Evolutionary conservation across 768 basidiomycete genomes (phyloP).

Genomic region (Mycena alexandri): DNA sequence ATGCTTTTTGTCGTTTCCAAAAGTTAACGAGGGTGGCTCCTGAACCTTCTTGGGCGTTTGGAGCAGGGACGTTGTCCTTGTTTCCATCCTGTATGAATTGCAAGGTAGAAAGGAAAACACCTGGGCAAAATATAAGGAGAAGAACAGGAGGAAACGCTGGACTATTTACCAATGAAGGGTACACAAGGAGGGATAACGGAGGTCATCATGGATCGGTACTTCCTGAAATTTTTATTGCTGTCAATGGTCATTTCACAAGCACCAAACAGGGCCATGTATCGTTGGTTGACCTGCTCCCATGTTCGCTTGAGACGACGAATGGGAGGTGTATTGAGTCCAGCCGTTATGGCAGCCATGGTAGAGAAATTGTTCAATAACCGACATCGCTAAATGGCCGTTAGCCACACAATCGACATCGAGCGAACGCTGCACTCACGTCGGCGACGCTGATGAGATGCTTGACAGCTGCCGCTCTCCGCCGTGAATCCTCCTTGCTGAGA

Average conservation of each 20-base stretch:
- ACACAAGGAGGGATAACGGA: constrained; percentile 93
- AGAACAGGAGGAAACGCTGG: constrained; percentile 7
- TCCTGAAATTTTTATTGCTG: constrained; percentile 93
- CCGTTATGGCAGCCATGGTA: constrained; percentile 96
- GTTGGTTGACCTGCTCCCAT: constrained; percentile 88
- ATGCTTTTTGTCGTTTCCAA: constrained; percentile 93
- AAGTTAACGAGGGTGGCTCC: constrained; percentile 84
- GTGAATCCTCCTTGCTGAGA: constrained; percentile 84
- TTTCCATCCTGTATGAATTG: constrained; percentile 99
- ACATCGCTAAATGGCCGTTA: constrained; percentile 74
- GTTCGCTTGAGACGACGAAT: constrained; percentile 94
- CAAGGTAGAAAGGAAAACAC: constrained; percentile 94
- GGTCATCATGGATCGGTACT: constrained; percentile 88
- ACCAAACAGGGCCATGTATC: constrained; percentile 78
- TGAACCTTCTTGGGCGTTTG: constrained; percentile 14
- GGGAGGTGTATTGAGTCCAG: constrained; percentile 93
- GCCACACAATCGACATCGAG: constrained; percentile 15
- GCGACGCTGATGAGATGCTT: constrained; percentile 94
- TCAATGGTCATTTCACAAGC: constrained; percentile 92
- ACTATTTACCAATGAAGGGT: constrained; percentile 88
- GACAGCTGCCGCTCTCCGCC: constrained; percentile 82
- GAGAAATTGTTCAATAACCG: constrained; percentile 93
- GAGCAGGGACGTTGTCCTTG: constrained; percentile 76
- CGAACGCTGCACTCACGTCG: constrained; percentile 70
- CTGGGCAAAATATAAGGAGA: constrained; percentile 54